A percentile compares a stretch with the other conserved stretches of the same genome.
These are phyloP conservation scores for Rhizoctonia solani DNA, from an alignment of 1,284 basidiomycete species.

Conservation along the genomic window DNA sequence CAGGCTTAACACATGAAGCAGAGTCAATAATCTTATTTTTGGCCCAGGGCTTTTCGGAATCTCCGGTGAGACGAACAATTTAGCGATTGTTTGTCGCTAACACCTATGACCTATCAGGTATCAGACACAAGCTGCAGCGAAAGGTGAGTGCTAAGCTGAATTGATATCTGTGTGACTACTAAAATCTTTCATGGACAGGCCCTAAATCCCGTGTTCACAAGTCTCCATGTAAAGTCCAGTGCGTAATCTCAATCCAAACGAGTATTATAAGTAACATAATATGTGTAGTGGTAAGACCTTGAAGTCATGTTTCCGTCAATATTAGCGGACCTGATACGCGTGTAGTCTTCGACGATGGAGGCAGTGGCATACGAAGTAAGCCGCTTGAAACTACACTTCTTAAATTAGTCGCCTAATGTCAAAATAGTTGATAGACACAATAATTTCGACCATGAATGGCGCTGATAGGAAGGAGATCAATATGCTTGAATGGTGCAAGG, in stretches of 20 bases:
- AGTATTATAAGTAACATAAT: too few species aligned
- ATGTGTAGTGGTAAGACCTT: too few species aligned
- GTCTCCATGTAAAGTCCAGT: constrained; percentile 12
- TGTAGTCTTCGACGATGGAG: background rate
- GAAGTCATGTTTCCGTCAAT: too few species aligned
- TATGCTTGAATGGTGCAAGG: background rate
- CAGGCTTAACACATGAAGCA: too few species aligned
- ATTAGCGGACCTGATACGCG: too few species aligned
- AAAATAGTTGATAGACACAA: background rate
- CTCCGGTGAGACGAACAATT: background rate
- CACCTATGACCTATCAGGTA: too few species aligned
- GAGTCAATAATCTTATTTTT: background rate
- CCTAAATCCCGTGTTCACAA: constrained; percentile 5
- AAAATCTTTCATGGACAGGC: too few species aligned
- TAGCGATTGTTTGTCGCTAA: background rate
- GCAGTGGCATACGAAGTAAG: background rate
- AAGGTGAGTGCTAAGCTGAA: too few species aligned
- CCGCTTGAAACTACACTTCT: background rate
- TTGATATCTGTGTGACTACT: too few species aligned
- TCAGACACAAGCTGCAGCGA: constrained; percentile 9
- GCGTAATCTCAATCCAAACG: too few species aligned
- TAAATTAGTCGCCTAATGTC: background rate
- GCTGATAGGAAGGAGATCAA: background rate
- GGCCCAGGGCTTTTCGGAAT: background rate
- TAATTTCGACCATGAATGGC: background rate